Evolutionary conservation across 169 alveolate genomes (phyloP), one percentile per base, ranked within the genome.

Genomic region (Hepatocystis sp.): DNA sequence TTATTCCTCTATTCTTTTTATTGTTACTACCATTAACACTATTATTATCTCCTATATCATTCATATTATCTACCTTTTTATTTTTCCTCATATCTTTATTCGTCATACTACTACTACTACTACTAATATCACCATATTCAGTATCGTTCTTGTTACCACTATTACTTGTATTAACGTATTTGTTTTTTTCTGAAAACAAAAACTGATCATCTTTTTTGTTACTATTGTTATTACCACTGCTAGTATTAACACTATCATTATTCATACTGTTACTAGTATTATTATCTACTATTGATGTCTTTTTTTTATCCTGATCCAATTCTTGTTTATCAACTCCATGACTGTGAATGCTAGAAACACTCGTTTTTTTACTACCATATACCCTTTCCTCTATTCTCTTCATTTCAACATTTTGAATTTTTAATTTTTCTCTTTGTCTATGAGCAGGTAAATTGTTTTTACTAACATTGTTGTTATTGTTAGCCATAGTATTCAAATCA

Each of bases 401-500:
- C n/a, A 81, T 56, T 19, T 81, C 89, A 13, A 81, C 89, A 49
- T 81, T 81, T 51, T 81, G 81, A 8, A 81, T 81, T 63, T 81
- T 81, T 34, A 61, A 21, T 81, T 81, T 81, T 51, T 81, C 89
- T 23, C 89, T 61, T 30, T 60, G 84, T 23, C 89, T 49, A 53
- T 81, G 81, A 1, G 89, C 47, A 40, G 19, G 32, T 19, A 23
- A 40, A 19, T 19, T 61, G 19, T 36, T 76, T 19, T 49, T 53
- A 2, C 65, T 15, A 11, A 30, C 28, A 0, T 1, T 1, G 32
- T 8, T 36, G 10, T 7, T 10, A 36, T 36, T 10, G 10, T 36
- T 36, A 5, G 47, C 47, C 47, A 36, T 36, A 36, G 5, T 36
- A 36, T 36, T 36, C 47, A 36, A 5, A 5, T 7, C 47, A n/a